Base-by-base conservation (phyloP, 345 rosid genomes). In the Sapria himalayana region DNA sequence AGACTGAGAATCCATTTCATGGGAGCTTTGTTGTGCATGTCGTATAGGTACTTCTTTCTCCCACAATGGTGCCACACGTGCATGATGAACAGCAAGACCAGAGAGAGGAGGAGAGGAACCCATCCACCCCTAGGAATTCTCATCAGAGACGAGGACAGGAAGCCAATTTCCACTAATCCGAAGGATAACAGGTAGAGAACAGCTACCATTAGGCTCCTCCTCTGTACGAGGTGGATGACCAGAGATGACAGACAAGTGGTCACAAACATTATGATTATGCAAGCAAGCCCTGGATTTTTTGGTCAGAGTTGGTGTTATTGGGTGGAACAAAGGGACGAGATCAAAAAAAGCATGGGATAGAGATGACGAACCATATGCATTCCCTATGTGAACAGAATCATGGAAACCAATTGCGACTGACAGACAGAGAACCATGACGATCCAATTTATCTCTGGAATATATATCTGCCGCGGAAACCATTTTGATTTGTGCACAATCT, bases 391-490 rank as follows among this genome's bases (percentile, higher is more conserved):
- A 40, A 52, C 67, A 22, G 67, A 62, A 69, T 71, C 73, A 45
- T 36, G 74, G 59, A 65, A 74, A 43, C 81, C 71, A 40, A 71
- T 33, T 10, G 73, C 73, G 43, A 82, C 73, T 19, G 73, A 62
- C 46, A 79, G 69, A 46, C 86, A 62, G 51, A 89, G 81, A 66
- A 82, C 53, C 93, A 89, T 71, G 32, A 76, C 85, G 37, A 72
- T 68, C 98, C 98, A 89, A 43, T 89, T 89, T 49, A 89, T 72
- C 78, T 82, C 95, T 4, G 95, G 98, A 52, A 89, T 74, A 68
- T 70, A 82, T 49, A 77, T 75, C 54, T 79, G 93, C 48, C 84
- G 81, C 59, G 48, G 70, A 40, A 65, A 48, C 93, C 94, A 89
- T 57, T 73, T 72, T 43, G 79, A 61, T 58, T 78, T 76, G 62